Percentiles rank a stretch among this genome's conserved stretches.
These are phyloP conservation scores for Beauveria pseudobassiana DNA, from an alignment of 2,329 filamentous ascomycete species.

Conservation along the genomic window DNA sequence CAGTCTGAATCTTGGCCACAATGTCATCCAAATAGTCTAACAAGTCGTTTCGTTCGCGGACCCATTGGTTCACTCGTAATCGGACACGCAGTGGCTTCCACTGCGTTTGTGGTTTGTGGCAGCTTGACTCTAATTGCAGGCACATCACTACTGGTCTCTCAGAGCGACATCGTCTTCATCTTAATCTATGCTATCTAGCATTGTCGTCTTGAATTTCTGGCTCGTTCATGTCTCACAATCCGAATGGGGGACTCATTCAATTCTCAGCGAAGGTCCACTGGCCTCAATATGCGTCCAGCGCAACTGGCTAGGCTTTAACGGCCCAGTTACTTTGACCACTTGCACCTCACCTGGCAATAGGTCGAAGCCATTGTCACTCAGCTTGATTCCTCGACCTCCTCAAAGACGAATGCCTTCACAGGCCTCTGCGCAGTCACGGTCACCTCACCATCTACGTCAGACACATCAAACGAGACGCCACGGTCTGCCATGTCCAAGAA, in stretches of 20 bases:
- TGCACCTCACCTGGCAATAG: constrained; percentile 40
- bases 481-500: constrained; percentile 45
- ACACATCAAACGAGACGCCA: constrained; percentile 26
- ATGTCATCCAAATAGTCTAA: constrained; percentile 67
- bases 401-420: constrained; percentile 50
- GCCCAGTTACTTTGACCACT: constrained; percentile 15
- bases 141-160: not conserved
- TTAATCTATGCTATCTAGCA: no score
- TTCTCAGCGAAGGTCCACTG: not conserved
- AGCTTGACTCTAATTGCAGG: not conserved
- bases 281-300: constrained; percentile 16
- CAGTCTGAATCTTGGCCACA: constrained; percentile 57
- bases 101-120: not conserved
- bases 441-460: constrained; percentile 20
- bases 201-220: no score
- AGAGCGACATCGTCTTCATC: not conserved
- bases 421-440: constrained; percentile 34
- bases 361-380: constrained; percentile 53
- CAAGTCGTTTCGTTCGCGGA: constrained; percentile 49
- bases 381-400: constrained; percentile 36
- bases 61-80: not conserved
- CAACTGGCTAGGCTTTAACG: constrained; percentile 6
- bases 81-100: not conserved
- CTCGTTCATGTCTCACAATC: no score
- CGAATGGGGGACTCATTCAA: not conserved